phyloP scores from a whole-genome alignment of 164 flowering plant species.

The Vitis rotundifolia region DNA sequence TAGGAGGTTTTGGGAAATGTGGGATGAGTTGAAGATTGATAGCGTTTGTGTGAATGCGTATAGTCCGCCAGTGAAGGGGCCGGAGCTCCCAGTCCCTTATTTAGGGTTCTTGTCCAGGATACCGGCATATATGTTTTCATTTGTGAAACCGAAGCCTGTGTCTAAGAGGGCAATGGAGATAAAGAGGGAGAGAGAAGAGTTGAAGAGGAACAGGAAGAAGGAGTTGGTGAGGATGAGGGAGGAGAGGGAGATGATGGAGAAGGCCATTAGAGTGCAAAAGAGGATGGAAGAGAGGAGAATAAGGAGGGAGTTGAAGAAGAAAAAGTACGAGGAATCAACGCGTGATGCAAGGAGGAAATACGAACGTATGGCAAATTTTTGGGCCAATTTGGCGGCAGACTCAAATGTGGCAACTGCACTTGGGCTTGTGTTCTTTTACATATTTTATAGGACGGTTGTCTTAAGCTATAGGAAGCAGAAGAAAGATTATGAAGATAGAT shows the following conservation, averaged over 20 bases:
- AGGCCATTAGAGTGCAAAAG: constrained; percentile 44
- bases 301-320: constrained; percentile 47
- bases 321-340: constrained; percentile 44
- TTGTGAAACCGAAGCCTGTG: constrained; percentile 55
- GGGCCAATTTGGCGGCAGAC: constrained; percentile 60
- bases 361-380: constrained; percentile 40
- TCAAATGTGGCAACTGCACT: constrained; percentile 52
- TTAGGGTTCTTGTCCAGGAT: constrained; percentile 53
- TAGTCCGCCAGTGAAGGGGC: constrained; percentile 72
- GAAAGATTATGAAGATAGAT: constrained; percentile 91
- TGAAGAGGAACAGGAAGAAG: constrained; percentile 40
- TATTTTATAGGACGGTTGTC: constrained; percentile 78
- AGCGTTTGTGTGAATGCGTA: constrained; percentile 73
- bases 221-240: constrained; percentile 47
- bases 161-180: constrained; percentile 69
- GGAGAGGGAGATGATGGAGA: constrained; percentile 66
- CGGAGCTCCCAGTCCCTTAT: constrained; percentile 68
- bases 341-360: constrained; percentile 39
- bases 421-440: constrained; percentile 63
- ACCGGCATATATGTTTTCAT: constrained; percentile 33
- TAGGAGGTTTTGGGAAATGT: constrained; percentile 66
- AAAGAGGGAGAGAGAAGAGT: constrained; percentile 53
- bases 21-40: constrained; percentile 66
- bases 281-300: constrained; percentile 57
- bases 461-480: constrained; percentile 64